phyloP scores from a whole-genome alignment of 2,329 filamentous ascomycete genomes.

The Penicillium sp. region DNA sequence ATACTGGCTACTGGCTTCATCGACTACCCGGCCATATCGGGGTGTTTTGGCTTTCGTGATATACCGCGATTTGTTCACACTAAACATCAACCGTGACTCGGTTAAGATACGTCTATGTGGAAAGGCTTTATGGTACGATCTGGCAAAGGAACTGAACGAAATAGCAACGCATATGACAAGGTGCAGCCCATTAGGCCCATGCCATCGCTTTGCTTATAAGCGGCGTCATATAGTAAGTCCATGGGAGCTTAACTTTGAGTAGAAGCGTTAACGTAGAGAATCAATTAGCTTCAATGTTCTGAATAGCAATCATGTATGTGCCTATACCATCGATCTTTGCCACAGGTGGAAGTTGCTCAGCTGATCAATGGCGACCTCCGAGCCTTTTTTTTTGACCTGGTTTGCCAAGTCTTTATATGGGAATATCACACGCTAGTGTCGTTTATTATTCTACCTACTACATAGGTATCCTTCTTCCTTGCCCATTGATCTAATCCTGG shows the following conservation, averaged over 20 bases:
- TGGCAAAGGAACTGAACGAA: background rate
- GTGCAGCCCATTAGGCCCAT: background rate
- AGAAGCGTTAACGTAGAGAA: background rate
- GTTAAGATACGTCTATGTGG: background rate
- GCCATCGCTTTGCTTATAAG: background rate
- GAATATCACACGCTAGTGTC: background rate
- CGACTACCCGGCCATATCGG: background rate
- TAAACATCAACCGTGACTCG: background rate
- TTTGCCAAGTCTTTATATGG: background rate
- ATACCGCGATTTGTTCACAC: background rate
- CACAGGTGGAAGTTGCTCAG: background rate
- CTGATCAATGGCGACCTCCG: background rate
- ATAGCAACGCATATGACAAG: background rate
- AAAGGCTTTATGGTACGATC: too few species aligned
- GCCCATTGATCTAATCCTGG: background rate
- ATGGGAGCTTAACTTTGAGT: too few species aligned
- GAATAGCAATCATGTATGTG: background rate
- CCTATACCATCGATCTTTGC: too few species aligned
- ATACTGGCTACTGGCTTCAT: background rate
- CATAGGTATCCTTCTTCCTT: background rate
- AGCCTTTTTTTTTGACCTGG: background rate
- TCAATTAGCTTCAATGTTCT: background rate
- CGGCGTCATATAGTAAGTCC: background rate
- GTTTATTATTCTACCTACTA: background rate
- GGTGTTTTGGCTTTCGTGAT: background rate